Base-by-base conservation (phyloP, 805 yeast species). In the Starmerella floris region DNA sequence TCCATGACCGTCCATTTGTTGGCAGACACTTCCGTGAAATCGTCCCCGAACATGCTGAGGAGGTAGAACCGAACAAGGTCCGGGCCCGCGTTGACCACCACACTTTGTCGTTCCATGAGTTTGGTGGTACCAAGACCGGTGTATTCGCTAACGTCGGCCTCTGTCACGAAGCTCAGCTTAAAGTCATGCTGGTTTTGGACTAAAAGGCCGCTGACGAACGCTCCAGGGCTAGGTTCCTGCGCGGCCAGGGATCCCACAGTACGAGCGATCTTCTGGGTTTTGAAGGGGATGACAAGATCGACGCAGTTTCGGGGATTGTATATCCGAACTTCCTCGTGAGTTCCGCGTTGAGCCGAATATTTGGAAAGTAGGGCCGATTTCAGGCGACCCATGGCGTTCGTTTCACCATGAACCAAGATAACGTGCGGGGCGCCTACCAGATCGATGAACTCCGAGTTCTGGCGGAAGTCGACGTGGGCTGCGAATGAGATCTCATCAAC, bases 381-480 rank as follows among this genome's bases (percentile, higher is more conserved):
- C 43, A 91, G 64, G 58, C 98, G 76, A 44, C 97, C 98, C 97
- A 91, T 91, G n/a, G 95, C 95, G 54, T 83, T 85, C 2, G 91
- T 77, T 56, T 91, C 99, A 11, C 99, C 99, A 61, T 91, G 99
- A 2, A 91, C 99, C 42, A 91, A 69, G 45, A 88, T 84, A 46
- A 91, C 82, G 42, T 81, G 77, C 45, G 72, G 72, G 0, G 99
- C 94, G 45, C 80, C 79, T 2, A 91, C 83, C 46, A 77, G 67
- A 52, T 87, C 95, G 45, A 91, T 91, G 56, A 91, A 91, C 43
- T 81, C 83, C 1, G 94, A 68, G 53, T 91, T 91, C 57, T 91
- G 95, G 54, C 82, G 84, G 61, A 80, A 91, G 59, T 91, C 99
- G 20, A 91, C 99, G 62, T 91, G 99, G 0, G 99, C 99, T n/a